These are phyloP conservation scores for Ramaria rubella DNA, from an alignment of 768 basidiomycete genomes.

Conservation along the genomic window DNA sequence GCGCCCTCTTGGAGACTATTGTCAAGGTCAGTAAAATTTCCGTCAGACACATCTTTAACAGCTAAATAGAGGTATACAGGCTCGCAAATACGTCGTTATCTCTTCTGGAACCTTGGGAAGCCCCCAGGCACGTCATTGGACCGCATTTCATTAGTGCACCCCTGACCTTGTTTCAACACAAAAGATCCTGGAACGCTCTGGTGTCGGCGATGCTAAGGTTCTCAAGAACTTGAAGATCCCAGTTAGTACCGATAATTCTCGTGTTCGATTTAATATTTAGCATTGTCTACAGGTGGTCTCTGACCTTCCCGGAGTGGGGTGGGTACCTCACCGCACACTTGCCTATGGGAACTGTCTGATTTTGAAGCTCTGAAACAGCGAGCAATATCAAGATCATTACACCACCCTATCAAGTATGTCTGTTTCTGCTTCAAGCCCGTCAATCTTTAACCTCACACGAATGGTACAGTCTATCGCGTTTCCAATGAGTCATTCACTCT, in stretches of 20 bases:
- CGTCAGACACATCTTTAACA: background rate
- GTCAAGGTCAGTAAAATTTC: slow-evolving; percentile 19
- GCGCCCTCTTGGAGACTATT: slow-evolving; percentile 50
- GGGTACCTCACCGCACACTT: slow-evolving; percentile 15
- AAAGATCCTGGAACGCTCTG: slow-evolving; percentile 64
- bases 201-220: slow-evolving; percentile 50
- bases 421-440: slow-evolving; percentile 6
- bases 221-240: slow-evolving; percentile 30
- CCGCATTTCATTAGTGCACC: background rate
- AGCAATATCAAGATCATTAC: slow-evolving; percentile 71
- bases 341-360: background rate
- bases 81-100: slow-evolving; percentile 60
- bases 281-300: slow-evolving; percentile 56
- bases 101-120: slow-evolving; percentile 64
- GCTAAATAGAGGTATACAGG: slow-evolving; percentile 32
- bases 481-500: slow-evolving; percentile 56
- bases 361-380: slow-evolving; percentile 32
- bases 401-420: slow-evolving; percentile 55
- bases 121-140: slow-evolving; percentile 34
- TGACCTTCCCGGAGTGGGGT: slow-evolving; percentile 65
- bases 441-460: background rate
- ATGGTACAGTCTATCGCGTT: slow-evolving; percentile 51
- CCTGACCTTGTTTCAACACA: background rate
- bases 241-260: background rate
- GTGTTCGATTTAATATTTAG: slow-evolving; percentile 19